These are phyloP conservation scores for Geotrichum reessii DNA, from an alignment of 1,139 yeast genomes.

Conservation along the genomic window DNA sequence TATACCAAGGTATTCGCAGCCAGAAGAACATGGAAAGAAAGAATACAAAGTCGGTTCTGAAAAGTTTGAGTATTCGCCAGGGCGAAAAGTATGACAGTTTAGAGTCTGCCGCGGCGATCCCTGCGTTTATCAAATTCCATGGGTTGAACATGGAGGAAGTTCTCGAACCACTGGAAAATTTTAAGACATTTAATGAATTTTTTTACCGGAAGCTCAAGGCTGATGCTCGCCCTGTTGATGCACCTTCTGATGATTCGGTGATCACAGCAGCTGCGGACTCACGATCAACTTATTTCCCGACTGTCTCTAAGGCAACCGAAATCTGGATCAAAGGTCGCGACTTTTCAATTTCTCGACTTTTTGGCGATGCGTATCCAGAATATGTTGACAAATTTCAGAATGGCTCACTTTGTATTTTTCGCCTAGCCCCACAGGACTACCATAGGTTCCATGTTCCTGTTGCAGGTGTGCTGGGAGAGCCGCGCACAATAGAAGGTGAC, in stretches of 20 bases:
- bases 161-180: slow-evolving; percentile 46
- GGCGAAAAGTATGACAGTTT: slow-evolving; percentile 79
- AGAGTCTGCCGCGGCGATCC: slow-evolving; percentile 58
- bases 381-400: slow-evolving; percentile 43
- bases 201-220: slow-evolving; percentile 74
- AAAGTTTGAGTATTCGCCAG: slow-evolving; percentile 67
- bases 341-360: slow-evolving; percentile 61
- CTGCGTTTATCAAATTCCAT: slow-evolving; percentile 75
- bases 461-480: slow-evolving; percentile 60
- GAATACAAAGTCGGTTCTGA: slow-evolving; percentile 53
- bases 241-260: slow-evolving; percentile 43
- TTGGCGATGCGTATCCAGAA: slow-evolving; percentile 52
- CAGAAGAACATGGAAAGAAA: slow-evolving; percentile 46
- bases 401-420: slow-evolving; percentile 68
- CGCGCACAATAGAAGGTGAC: slow-evolving; percentile 72
- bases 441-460: slow-evolving; percentile 91
- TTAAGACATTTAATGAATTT: slow-evolving; percentile 75
- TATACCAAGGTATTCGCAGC: slow-evolving; percentile 64
- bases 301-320: slow-evolving; percentile 56
- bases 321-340: slow-evolving; percentile 87
- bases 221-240: slow-evolving; percentile 65
- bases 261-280: slow-evolving; percentile 85
- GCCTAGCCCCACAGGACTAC: slow-evolving; percentile 95
- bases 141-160: slow-evolving; percentile 69
- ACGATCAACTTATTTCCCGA: slow-evolving; percentile 65